Conservation (phyloP, 2,329 filamentous ascomycete species). For the Magnaporthiopsis poae region DNA sequence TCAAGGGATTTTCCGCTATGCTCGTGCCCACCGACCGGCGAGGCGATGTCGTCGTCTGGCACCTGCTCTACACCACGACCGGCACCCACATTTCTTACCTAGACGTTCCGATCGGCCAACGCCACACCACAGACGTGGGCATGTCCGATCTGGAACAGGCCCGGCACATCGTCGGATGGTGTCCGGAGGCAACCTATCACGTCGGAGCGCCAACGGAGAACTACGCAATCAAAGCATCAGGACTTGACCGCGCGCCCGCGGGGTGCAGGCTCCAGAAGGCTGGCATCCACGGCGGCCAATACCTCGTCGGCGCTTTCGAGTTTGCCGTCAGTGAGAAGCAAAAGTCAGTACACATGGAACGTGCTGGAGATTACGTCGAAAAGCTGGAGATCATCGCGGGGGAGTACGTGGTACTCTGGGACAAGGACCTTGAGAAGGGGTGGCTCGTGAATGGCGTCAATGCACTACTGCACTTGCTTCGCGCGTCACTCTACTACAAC, state of each 20-base stretch:
- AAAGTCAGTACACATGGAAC: not conserved
- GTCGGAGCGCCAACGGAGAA: not conserved
- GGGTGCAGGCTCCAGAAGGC: not conserved
- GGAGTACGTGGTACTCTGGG: slow-evolving; percentile 18
- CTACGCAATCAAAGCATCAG: not conserved
- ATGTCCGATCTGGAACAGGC: not conserved
- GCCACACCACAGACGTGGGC: not conserved
- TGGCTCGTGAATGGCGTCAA: slow-evolving; percentile 21
- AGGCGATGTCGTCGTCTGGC: slow-evolving; percentile 8
- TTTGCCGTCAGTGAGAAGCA: not conserved
- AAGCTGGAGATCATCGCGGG: slow-evolving; percentile 14
- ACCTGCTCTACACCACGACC: slow-evolving; percentile 7
- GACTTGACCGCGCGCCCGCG: not conserved
- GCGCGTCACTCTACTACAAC: slow-evolving; percentile 13
- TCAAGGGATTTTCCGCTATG: slow-evolving; percentile 10
- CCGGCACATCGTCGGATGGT: slow-evolving; percentile 8
- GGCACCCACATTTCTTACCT: slow-evolving; percentile 6
- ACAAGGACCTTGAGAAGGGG: slow-evolving; percentile 18
- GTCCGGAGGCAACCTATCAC: not conserved
- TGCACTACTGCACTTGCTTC: slow-evolving; percentile 17
- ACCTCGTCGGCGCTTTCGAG: not conserved
- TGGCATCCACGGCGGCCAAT: not conserved
- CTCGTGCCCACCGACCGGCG: slow-evolving; percentile 5
- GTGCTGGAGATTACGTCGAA: slow-evolving; percentile 4
- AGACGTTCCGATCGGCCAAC: not conserved